Percentiles rank a stretch among this genome's conserved stretches.
Evolutionary conservation across 345 rosid genomes (phyloP).

Genomic region (Sisymbrium irio): DNA sequence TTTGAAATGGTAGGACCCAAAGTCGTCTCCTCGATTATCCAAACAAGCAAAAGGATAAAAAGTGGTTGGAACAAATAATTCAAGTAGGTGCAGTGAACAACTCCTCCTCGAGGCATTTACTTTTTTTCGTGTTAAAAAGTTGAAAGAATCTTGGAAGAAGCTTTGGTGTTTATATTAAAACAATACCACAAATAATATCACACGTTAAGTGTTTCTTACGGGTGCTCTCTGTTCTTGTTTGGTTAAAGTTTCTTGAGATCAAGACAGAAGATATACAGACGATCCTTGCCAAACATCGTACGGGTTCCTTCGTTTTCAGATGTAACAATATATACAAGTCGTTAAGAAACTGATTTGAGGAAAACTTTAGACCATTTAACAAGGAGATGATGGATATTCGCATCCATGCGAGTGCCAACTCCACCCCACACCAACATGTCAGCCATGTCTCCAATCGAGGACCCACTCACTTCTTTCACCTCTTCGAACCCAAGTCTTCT

Average conservation of each 20-base stretch:
- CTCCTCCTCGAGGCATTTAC: no score
- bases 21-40: background rate
- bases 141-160: no score
- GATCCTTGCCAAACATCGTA: background rate
- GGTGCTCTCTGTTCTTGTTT: no score
- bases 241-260: no score
- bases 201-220: no score
- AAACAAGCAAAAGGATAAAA: background rate
- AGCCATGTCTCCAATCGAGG: constrained; percentile 63
- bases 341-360: constrained; percentile 21
- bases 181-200: no score
- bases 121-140: no score
- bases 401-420: constrained; percentile 89
- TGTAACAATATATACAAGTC: background rate
- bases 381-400: constrained; percentile 62
- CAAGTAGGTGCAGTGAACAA: no score
- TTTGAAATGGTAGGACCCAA: background rate
- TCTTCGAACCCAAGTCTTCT: constrained; percentile 67
- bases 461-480: constrained; percentile 82
- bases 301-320: background rate
- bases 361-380: constrained; percentile 62
- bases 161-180: no score
- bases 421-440: constrained; percentile 98
- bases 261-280: background rate
- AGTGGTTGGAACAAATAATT: background rate